These are phyloP conservation scores for Ophiostoma novo-ulmi DNA, from an alignment of 2,329 filamentous ascomycete species.

Conservation along the genomic window DNA sequence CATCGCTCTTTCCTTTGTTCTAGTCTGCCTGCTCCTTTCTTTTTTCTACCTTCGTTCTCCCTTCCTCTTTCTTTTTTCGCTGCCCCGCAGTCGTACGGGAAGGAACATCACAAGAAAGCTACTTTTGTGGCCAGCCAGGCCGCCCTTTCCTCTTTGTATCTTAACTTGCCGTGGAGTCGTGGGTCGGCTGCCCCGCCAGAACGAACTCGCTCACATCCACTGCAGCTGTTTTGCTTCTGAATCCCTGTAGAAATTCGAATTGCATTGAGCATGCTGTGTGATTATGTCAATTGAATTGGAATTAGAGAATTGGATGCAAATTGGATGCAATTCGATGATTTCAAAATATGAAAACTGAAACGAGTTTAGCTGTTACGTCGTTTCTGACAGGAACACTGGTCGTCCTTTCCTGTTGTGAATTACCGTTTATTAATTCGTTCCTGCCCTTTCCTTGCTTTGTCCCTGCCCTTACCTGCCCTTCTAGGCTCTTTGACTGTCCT, in stretches of 20 bases:
- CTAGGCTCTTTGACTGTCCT: neutral
- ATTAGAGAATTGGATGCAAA: neutral
- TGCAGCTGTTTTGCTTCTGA: neutral
- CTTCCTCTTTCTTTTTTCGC: neutral
- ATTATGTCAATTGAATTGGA: neutral
- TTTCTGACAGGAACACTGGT: neutral
- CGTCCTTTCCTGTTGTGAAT: neutral
- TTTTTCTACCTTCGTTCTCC: neutral
- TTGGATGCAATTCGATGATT: neutral
- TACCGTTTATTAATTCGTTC: neutral
- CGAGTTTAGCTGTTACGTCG: neutral
- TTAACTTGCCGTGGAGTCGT: neutral
- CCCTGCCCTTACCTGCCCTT: neutral
- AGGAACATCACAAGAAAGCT: slow-evolving; percentile 1
- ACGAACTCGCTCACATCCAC: neutral
- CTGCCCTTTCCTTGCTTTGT: neutral
- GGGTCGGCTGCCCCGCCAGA: slow-evolving; percentile 1
- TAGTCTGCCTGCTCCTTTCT: neutral
- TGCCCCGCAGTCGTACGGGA: slow-evolving; percentile 10
- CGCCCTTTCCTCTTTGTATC: neutral
- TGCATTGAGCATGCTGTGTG: neutral
- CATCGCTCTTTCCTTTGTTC: slow-evolving; percentile 9
- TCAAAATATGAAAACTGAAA: neutral
- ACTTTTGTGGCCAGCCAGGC: neutral
- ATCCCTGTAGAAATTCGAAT: neutral